Evolutionary conservation across 2,329 filamentous ascomycete genomes (phyloP), one percentile per base, ranked within the genome.

Genomic region (Phialophora macrospora): DNA sequence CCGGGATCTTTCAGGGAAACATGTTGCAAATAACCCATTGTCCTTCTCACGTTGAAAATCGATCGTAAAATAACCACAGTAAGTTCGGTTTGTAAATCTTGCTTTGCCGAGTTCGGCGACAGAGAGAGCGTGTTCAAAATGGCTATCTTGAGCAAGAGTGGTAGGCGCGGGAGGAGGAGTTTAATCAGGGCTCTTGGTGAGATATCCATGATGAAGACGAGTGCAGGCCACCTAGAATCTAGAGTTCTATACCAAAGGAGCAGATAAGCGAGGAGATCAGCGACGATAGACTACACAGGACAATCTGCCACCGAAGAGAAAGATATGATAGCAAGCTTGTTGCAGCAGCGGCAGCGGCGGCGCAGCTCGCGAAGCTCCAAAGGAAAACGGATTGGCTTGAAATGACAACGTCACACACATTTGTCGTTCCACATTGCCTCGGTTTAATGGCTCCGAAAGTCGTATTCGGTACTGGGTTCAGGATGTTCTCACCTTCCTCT

Each of bases 11-110:
- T 85, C 52, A 85, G 78, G 0, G 86, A 85, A n/a, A 85, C 72
- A 49, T 78, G 80, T 77, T 97, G 94, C 6, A 85, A 78, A 66
- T 87, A 83, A 0, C 84, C 80, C 26, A 96, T 78, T 28, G 86
- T 81, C 17, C 77, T 79, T 1, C 78, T 76, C 2, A 80, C 78
- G 14, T 76, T 75, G 59, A 92, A 75, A 62, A 92, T 81, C 0
- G 85, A 85, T 22, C 91, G 88, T n/a, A 97, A 76, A 17, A 95
- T 79, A 28, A 87, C 84, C 63, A 97, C 83, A 0, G 84, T 88
- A 62, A 97, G 74, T 63, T 90, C 89, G 14, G 90, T 94, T 59
- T 85, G 85, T 3, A 97, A 79, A 75, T 96, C 90, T 79, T 94
- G 88, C 80, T 95, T 92, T 55, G 87, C 85, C 4, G 89, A 86